phyloP scores from a whole-genome alignment of 371 early-diverging fungal species.

The Mortierella sp. region DNA sequence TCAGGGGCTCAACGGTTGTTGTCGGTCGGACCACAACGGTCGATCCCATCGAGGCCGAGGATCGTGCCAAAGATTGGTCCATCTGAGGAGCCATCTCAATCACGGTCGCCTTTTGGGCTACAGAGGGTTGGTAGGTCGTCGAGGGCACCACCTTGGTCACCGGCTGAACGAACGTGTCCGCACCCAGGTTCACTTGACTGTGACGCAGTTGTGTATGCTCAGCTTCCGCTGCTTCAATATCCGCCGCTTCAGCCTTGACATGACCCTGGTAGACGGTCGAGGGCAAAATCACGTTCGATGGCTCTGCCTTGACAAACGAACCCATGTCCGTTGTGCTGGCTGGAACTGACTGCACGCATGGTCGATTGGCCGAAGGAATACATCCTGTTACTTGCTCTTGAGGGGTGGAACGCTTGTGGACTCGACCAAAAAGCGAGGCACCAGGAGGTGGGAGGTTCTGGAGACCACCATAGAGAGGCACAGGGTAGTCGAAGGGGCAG shows the following conservation, averaged over 20 bases:
- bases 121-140: slow-evolving; percentile 32
- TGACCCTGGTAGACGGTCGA: slow-evolving; percentile 36
- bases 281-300: slow-evolving; percentile 22
- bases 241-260: slow-evolving; percentile 24
- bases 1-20: slow-evolving; percentile 40
- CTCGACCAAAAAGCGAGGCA: not conserved
- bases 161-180: slow-evolving; percentile 33
- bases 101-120: slow-evolving; percentile 34
- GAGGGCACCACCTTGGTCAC: slow-evolving; percentile 31
- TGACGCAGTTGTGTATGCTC: slow-evolving; percentile 8
- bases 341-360: slow-evolving; percentile 18
- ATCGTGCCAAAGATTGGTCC: slow-evolving; percentile 24
- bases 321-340: slow-evolving; percentile 32
- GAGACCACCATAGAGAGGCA: not conserved
- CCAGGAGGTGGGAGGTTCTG: no score
- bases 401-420: slow-evolving; percentile 6
- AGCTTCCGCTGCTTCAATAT: slow-evolving; percentile 22
- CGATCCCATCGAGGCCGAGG: slow-evolving; percentile 37
- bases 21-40: slow-evolving; percentile 29
- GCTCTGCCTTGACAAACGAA: slow-evolving; percentile 19
- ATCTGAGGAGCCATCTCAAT: slow-evolving; percentile 14
- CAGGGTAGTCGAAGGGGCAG: not conserved
- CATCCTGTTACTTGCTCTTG: slow-evolving; percentile 3
- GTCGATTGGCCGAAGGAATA: slow-evolving; percentile 18
- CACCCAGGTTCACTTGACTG: slow-evolving; percentile 24